These are phyloP conservation scores for Leccinum pellstonianum DNA, from an alignment of 768 basidiomycete species.

Conservation along the genomic window DNA sequence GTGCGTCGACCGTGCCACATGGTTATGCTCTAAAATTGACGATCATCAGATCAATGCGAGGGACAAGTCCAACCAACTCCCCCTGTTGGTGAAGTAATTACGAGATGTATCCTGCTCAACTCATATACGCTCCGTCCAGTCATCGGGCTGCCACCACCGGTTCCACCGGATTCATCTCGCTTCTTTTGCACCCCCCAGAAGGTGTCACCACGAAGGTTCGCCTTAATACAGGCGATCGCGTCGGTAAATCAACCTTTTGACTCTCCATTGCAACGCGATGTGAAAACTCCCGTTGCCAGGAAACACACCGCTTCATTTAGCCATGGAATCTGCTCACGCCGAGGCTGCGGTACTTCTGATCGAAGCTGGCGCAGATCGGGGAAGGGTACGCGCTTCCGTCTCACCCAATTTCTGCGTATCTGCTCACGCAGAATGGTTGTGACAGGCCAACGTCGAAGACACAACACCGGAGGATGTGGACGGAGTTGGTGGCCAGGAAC, in stretches of 20 bases:
- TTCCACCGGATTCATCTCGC: conserved; percentile 80
- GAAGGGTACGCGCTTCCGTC: conserved; percentile 56
- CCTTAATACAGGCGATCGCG: conserved; percentile 81
- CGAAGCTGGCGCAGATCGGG: conserved; percentile 92
- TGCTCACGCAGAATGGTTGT: conserved; percentile 2
- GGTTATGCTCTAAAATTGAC: conserved; percentile 32
- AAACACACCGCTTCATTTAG: conserved; percentile 94
- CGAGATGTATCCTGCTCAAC: neutral
- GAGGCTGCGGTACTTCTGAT: conserved; percentile 88
- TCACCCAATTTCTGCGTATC: neutral
- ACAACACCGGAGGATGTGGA: conserved; percentile 85
- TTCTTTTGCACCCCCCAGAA: conserved; percentile 84
- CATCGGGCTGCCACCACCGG: conserved; percentile 98
- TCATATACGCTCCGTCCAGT: conserved; percentile 38
- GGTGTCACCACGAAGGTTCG: conserved; percentile 66
- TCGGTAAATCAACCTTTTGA: conserved; percentile 47
- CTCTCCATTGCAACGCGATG: neutral
- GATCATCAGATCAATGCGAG: conserved; percentile 80
- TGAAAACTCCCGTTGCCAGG: conserved; percentile 45
- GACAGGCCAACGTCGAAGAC: conserved; percentile 78
- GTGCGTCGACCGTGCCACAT: conserved; percentile 51
- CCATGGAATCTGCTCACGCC: conserved; percentile 95
- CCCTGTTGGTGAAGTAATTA: conserved; percentile 53
- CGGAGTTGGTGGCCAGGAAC: conserved; percentile 88
- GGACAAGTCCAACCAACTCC: conserved; percentile 90